phyloP scores from a whole-genome alignment of 1,284 basidiomycete genomes.

The Microbotryum silenes-acaulis region DNA sequence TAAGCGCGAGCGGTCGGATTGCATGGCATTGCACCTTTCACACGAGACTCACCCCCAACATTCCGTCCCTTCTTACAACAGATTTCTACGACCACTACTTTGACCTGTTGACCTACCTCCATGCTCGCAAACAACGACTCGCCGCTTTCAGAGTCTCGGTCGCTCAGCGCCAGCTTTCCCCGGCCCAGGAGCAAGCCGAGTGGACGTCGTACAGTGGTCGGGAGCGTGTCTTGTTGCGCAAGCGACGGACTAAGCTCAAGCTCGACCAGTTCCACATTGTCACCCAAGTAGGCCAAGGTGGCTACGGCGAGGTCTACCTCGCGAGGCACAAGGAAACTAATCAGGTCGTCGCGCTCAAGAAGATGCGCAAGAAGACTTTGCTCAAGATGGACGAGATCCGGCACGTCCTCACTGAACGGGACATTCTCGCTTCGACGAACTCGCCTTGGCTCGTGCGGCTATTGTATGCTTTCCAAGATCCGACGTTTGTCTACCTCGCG shows the following conservation, averaged over 20 bases:
- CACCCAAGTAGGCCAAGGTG: constrained; percentile 91
- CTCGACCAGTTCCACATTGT: constrained; percentile 90
- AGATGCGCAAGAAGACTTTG: constrained; percentile 85
- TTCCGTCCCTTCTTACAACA: neutral
- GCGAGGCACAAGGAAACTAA: constrained; percentile 84
- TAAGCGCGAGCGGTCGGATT: constrained; percentile 41
- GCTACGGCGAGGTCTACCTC: constrained; percentile 90
- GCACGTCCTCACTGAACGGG: constrained; percentile 91
- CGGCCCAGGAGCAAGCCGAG: constrained; percentile 48
- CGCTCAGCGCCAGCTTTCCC: constrained; percentile 52
- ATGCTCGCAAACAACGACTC: constrained; percentile 71
- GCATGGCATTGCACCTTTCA: no score
- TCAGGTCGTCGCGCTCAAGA: constrained; percentile 90
- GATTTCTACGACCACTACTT: constrained; percentile 43
- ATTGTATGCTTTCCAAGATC: constrained; percentile 90
- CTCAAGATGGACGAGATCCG: constrained; percentile 97
- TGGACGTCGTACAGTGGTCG: constrained; percentile 84
- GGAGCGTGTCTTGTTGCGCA: constrained; percentile 81
- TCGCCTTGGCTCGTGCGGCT: constrained; percentile 89
- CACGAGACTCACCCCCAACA: no score
- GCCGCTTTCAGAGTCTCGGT: constrained; percentile 77
- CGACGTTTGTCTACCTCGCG: constrained; percentile 79
- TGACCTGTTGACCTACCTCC: constrained; percentile 78
- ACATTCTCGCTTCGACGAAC: constrained; percentile 90
- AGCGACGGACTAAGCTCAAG: constrained; percentile 73